Base-by-base conservation (phyloP, 805 yeast genomes). In the Kodamaea kakaduensis region DNA sequence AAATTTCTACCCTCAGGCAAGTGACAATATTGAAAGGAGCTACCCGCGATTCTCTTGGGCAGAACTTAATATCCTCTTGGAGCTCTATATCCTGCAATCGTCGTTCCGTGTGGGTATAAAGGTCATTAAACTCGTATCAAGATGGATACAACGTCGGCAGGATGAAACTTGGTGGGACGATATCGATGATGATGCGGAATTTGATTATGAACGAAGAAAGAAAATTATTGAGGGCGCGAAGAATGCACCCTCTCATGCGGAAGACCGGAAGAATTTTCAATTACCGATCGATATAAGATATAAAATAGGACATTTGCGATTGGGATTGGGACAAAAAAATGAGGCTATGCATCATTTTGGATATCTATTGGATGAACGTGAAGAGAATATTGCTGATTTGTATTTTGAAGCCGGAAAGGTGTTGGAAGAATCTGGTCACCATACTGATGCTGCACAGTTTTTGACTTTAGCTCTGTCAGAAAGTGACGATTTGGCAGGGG, bases 271-370 rank as follows among this genome's bases (percentile, higher is more conserved):
- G 20, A 10, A 24, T 12, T 76, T 59, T 45, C 57, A 69, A 6
- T 58, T 93, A 14, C 97, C 97, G 1, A 78, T 89, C 31, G 97
- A 90, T 61, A 84, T 93, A 17, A 61, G 97, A 36, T 80, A 78
- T 19, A 85, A 93, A 56, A 54, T 93, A 16, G 95, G 96, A 0
- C 57, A 78, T 8, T 68, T 85, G 32, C 70, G 98, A 40, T 60
- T 93, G 20, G 77, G 78, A 37, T 59, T 77, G 23, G 79, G 77
- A 34, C 69, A 81, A 28, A 64, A 69, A 17, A 73, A 71, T 1
- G 96, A 89, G 46, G 95, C 96, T 0, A 51, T 80, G 38, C 59
- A 57, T 6, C 97, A 90, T 54, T 82, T 84, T 47, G 64, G 63
- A 24, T 73, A 72, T 41, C 60, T 89, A 9, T 56, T 77, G 28